phyloP scores from a whole-genome alignment of 768 basidiomycete genomes.

The Sarcomyxa edulis region DNA sequence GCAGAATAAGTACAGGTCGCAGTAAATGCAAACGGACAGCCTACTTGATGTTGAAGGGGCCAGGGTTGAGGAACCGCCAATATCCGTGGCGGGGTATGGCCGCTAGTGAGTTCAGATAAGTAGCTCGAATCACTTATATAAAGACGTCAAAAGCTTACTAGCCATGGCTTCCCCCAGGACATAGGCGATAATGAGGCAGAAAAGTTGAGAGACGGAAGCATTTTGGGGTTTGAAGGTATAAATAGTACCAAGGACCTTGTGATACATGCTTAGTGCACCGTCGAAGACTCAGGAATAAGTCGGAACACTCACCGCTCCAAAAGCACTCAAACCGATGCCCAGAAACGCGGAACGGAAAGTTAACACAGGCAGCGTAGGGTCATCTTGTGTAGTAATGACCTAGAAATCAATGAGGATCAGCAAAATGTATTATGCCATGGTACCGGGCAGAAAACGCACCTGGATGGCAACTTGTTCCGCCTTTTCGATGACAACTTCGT shows the following conservation, averaged over 20 bases:
- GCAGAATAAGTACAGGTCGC: neutral
- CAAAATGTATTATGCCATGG: no score
- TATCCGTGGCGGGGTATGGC: constrained; percentile 35
- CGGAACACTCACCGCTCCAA: constrained; percentile 32
- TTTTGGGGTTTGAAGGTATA: constrained; percentile 39
- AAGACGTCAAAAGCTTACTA: constrained; percentile 18
- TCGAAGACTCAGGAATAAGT: neutral
- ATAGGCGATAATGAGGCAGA: constrained; percentile 52
- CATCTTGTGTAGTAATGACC: constrained; percentile 45
- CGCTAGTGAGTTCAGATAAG: constrained; percentile 16
- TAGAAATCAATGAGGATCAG: no score
- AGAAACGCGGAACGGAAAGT: constrained; percentile 46
- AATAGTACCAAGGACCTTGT: constrained; percentile 29
- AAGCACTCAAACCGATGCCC: constrained; percentile 43
- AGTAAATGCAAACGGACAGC: neutral
- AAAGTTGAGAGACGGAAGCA: constrained; percentile 48
- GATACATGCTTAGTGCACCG: neutral
- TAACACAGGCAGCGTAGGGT: constrained; percentile 38
- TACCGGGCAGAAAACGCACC: no score
- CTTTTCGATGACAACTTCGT: no score
- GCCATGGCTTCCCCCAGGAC: constrained; percentile 46
- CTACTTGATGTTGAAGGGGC: constrained; percentile 54
- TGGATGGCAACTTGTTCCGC: no score
- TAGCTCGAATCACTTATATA: neutral
- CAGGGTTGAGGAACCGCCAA: constrained; percentile 48